Conservation (phyloP, 257 asterid species). For the Plectranthus barbatus region DNA sequence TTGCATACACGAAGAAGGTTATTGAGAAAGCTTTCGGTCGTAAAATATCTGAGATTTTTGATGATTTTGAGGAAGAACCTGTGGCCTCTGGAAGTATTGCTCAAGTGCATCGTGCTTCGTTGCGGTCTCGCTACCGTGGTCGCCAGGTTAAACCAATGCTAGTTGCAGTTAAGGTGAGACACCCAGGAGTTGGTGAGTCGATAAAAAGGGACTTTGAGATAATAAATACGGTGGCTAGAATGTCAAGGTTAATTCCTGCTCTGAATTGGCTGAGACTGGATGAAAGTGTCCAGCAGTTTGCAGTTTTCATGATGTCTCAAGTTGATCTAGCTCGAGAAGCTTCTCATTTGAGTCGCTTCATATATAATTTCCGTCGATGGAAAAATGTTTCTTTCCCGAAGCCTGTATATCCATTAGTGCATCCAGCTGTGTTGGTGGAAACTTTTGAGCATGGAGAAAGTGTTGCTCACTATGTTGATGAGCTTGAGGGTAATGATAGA, state of each 20-base stretch:
- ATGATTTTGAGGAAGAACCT: constrained; percentile 68
- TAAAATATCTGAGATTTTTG: constrained; percentile 60
- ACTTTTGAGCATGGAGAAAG: constrained; percentile 85
- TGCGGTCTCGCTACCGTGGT: constrained; percentile 48
- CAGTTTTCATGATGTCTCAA: constrained; percentile 84
- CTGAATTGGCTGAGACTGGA: constrained; percentile 85
- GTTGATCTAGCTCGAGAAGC: constrained; percentile 94
- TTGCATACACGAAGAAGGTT: constrained; percentile 59
- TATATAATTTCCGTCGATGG: constrained; percentile 79
- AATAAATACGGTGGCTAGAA: constrained; percentile 55
- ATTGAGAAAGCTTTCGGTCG: constrained; percentile 80
- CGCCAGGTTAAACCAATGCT: constrained; percentile 49
- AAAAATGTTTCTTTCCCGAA: constrained; percentile 83
- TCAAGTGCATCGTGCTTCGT: constrained; percentile 76
- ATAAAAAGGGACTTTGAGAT: constrained; percentile 75
- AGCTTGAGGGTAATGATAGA: constrained; percentile 51
- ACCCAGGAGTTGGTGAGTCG: constrained; percentile 88
- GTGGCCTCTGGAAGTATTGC: constrained; percentile 94
- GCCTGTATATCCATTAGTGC: constrained; percentile 86
- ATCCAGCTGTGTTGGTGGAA: constrained; percentile 91
- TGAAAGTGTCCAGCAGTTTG: constrained; percentile 81
- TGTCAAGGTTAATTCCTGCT: constrained; percentile 55
- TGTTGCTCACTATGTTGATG: constrained; percentile 72
- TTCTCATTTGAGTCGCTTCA: constrained; percentile 82
- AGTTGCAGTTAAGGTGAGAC: constrained; percentile 90